Evolutionary conservation across 176 grass and related monocot species (phyloP), one percentile per base, ranked within the genome.

Genomic region (Dendrocalamus sinicus): DNA sequence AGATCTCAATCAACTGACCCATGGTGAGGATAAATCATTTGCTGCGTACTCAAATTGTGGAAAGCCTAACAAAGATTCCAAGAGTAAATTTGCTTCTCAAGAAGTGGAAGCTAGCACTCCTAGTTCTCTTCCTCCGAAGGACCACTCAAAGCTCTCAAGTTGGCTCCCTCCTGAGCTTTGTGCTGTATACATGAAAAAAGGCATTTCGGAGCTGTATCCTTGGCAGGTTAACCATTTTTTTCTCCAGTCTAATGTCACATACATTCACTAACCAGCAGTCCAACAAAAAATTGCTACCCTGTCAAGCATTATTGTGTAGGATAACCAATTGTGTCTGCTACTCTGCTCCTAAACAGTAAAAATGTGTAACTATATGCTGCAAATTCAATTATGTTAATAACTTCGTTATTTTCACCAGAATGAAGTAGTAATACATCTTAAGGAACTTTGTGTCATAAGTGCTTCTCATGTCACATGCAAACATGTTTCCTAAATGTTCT

Each of bases 121-220:
- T 47, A 95, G 88, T 65, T 95, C 39, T 69, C 46, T 93, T 83
- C 91, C 86, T 84, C 74, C 73, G 76, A 92, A 95, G 47, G 86
- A 92, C 74, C 74, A 85, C 43, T 80, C 91, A 75, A 95, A 92
- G 83, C 73, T 98, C 81, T 86, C 83, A 70, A 94, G 83, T 91
- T 98, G 93, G 96, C 89, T 98, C 57, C 93, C 89, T 53, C 58
- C 78, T 4, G 89, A 95, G 68, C 88, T 98, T 88, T 98, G 96
- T 82, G 87, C 83, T 37, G 48, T 98, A 80, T 98, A 95, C 76
- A 91, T 77, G 85, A 95, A 89, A 89, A 98, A 98, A 48, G 89
- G 96, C 39, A 95, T 98, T 73, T 83, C 89, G 39, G 65, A 89
- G 85, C 88, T 98, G 84, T 98, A 95, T 80, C 90, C 93, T 66